A percentile compares a stretch with the other conserved stretches of the same genome.
phyloP scores from a whole-genome alignment of 495 filamentous ascomycete species.

The Mytilinidion resinicola region DNA sequence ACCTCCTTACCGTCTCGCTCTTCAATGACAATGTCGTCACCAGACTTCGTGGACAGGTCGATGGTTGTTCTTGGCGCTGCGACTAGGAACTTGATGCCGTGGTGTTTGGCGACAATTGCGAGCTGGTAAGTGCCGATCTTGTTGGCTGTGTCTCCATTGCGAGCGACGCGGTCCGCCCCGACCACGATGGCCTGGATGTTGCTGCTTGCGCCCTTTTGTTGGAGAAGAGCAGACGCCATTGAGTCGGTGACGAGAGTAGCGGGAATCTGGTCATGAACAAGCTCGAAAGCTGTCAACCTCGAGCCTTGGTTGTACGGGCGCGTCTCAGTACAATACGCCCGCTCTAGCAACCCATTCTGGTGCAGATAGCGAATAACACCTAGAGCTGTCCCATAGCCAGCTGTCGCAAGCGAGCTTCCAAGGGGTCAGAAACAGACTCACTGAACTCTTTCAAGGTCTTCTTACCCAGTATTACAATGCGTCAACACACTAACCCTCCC shows the following conservation, averaged over 20 bases:
- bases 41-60: slow-evolving; percentile 70
- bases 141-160: slow-evolving; percentile 96
- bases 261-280: slow-evolving; percentile 89
- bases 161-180: slow-evolving; percentile 88
- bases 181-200: slow-evolving; percentile 82
- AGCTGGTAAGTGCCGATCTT: slow-evolving; percentile 96
- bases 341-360: slow-evolving; percentile 54
- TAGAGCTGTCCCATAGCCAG: slow-evolving; percentile 90
- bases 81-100: slow-evolving; percentile 89
- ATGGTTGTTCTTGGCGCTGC: slow-evolving; percentile 93
- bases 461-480: slow-evolving; percentile 93
- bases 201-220: slow-evolving; percentile 44
- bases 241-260: slow-evolving; percentile 91
- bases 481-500: slow-evolving; percentile 68
- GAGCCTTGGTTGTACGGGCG: slow-evolving; percentile 97
- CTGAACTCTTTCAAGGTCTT: neutral
- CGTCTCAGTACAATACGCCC: slow-evolving; percentile 93
- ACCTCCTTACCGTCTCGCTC: slow-evolving; percentile 73
- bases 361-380: slow-evolving; percentile 88
- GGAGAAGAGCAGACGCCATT: slow-evolving; percentile 82
- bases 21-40: slow-evolving; percentile 78
- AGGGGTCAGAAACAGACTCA: slow-evolving; percentile 19
- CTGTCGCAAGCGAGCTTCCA: slow-evolving; percentile 79
- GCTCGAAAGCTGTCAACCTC: slow-evolving; percentile 88
- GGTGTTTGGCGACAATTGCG: slow-evolving; percentile 76